Conservation (phyloP, 2,329 filamentous ascomycete genomes). For the Ceratocystis alfenasii region DNA sequence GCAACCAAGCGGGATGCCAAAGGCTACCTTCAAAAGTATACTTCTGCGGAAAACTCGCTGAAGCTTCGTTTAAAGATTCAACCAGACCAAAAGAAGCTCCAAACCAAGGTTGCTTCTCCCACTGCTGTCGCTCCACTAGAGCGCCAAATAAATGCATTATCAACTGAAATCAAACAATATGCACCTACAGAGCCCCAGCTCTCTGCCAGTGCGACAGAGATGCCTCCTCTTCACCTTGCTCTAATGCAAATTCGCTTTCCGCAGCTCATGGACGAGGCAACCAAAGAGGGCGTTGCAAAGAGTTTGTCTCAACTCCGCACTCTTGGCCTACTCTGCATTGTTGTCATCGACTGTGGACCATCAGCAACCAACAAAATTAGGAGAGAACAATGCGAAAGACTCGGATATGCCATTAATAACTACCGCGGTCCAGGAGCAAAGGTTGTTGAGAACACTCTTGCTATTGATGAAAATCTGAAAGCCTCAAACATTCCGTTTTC, state of each 20-base stretch:
- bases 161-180: background rate
- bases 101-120: constrained; percentile 22
- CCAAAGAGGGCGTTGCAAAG: constrained; percentile 62
- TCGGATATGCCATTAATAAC: constrained; percentile 62
- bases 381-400: constrained; percentile 54
- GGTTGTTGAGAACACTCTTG: constrained; percentile 43
- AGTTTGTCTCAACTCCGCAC: constrained; percentile 74
- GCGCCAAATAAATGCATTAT: background rate
- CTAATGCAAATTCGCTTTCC: constrained; percentile 73
- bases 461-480: constrained; percentile 10
- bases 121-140: background rate
- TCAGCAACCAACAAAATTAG: constrained; percentile 34
- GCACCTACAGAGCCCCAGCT: constrained; percentile 23
- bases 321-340: constrained; percentile 67
- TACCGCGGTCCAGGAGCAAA: constrained; percentile 57
- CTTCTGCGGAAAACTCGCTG: constrained; percentile 23
- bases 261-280: constrained; percentile 55
- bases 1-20: constrained; percentile 88
- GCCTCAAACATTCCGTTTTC: background rate
- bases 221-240: constrained; percentile 49
- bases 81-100: constrained; percentile 1
- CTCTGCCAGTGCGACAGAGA: background rate
- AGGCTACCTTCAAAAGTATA: constrained; percentile 81
- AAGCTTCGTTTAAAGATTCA: constrained; percentile 10
- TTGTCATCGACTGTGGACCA: constrained; percentile 63